These are phyloP conservation scores for Amphicarpaea edgeworthii DNA, from an alignment of 306 rosid species.

Conservation along the genomic window DNA sequence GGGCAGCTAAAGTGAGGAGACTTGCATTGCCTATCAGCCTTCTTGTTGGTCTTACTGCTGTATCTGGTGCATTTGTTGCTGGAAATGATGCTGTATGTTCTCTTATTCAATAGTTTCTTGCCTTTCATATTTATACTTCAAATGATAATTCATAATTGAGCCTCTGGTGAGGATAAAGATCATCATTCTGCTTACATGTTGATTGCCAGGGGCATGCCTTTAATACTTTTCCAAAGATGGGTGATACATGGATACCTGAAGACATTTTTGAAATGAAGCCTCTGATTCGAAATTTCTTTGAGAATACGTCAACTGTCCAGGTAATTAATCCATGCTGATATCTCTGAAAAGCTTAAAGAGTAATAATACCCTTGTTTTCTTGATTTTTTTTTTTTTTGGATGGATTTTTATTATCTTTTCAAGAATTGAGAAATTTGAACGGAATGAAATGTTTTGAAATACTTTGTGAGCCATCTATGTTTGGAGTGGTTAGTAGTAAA, in stretches of 20 bases:
- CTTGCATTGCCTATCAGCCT: slow-evolving; percentile 78
- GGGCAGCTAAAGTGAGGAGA: slow-evolving; percentile 88
- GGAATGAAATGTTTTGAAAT: slow-evolving; percentile 26
- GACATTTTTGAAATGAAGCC: slow-evolving; percentile 81
- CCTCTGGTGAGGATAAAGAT: slow-evolving; percentile 2
- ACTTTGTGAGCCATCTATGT: background rate
- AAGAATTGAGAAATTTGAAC: slow-evolving; percentile 21
- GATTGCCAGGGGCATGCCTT: slow-evolving; percentile 78
- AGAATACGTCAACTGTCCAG: slow-evolving; percentile 87
- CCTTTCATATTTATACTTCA: slow-evolving; percentile 30
- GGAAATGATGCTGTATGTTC: slow-evolving; percentile 91
- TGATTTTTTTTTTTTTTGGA: background rate
- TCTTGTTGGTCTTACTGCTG: slow-evolving; percentile 82
- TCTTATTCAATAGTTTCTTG: slow-evolving; percentile 18
- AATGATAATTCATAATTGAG: slow-evolving; percentile 18
- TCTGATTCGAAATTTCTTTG: slow-evolving; percentile 84
- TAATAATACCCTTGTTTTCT: slow-evolving; percentile 19
- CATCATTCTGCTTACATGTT: slow-evolving; percentile 40
- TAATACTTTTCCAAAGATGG: slow-evolving; percentile 95
- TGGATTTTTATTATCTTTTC: slow-evolving; percentile 3
- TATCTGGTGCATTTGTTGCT: slow-evolving; percentile 95
- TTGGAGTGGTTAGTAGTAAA: background rate
- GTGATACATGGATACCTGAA: slow-evolving; percentile 80
- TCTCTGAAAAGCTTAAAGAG: background rate
- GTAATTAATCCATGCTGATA: slow-evolving; percentile 46